Evolutionary conservation across 2,329 filamentous ascomycete species (phyloP).

Genomic region (Penicillium rolfsii): DNA sequence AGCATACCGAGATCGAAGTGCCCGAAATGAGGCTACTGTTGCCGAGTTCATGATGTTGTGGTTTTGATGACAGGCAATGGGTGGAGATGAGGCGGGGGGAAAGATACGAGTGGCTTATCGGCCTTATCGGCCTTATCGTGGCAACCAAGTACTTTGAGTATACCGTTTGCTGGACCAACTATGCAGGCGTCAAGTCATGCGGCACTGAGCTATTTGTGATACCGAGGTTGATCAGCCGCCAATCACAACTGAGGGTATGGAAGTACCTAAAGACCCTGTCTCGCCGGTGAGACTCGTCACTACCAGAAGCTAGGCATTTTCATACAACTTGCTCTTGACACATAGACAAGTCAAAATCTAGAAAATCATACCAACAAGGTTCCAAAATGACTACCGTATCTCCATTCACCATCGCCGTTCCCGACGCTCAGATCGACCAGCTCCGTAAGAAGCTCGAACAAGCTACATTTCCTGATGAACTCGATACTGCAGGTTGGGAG

Average conservation of each 20-base stretch:
- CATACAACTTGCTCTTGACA: neutral
- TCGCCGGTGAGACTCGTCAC: neutral
- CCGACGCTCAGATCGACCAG: slow-evolving; percentile 56
- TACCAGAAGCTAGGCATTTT: neutral
- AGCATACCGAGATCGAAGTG: slow-evolving; percentile 44
- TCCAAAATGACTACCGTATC: slow-evolving; percentile 24
- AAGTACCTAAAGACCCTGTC: neutral
- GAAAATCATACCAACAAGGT: neutral
- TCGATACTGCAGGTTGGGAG: slow-evolving; percentile 57
- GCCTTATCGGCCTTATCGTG: neutral
- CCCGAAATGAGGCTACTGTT: slow-evolving; percentile 31
- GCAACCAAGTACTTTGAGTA: neutral
- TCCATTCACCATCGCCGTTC: slow-evolving; percentile 56
- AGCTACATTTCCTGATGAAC: slow-evolving; percentile 61
- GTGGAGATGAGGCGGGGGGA: neutral
- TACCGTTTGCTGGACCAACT: too few relatives aligned
- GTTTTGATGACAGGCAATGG: neutral
- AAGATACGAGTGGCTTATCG: slow-evolving; percentile 4
- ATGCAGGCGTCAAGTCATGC: neutral
- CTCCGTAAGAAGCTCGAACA: slow-evolving; percentile 60
- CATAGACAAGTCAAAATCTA: neutral
- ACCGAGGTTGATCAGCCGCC: slow-evolving; percentile 15
- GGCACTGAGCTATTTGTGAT: slow-evolving; percentile 7
- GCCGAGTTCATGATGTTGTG: neutral
- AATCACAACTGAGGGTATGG: neutral